A percentile compares a stretch with the other conserved stretches of the same genome.
phyloP scores from a whole-genome alignment of 1,139 yeast species.

The Spathaspora sp. region DNA sequence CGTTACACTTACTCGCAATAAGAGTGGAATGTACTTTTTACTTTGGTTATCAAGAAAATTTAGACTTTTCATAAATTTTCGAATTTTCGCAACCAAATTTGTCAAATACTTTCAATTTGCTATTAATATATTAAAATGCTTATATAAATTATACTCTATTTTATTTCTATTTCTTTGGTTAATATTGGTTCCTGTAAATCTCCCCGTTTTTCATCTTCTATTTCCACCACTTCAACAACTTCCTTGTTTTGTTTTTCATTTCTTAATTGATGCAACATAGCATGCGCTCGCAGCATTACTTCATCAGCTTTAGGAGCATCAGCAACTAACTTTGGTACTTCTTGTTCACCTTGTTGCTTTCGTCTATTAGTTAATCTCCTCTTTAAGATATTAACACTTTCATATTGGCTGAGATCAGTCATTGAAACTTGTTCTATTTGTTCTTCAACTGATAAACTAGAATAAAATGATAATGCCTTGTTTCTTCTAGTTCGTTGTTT shows the following conservation, averaged over 20 bases:
- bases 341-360: conserved; percentile 9
- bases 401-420: conserved; percentile 25
- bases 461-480: conserved; percentile 38
- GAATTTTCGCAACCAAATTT: neutral
- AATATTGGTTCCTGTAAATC: neutral
- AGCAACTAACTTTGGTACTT: neutral
- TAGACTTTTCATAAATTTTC: neutral
- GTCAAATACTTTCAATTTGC: neutral
- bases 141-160: neutral
- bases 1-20: too few relatives aligned
- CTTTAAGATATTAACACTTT: conserved; percentile 39
- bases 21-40: too few relatives aligned
- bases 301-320: conserved; percentile 22
- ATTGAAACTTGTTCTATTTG: conserved; percentile 9
- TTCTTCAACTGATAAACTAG: conserved; percentile 29
- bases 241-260: conserved; percentile 5
- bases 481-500: conserved; percentile 26
- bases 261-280: conserved; percentile 41
- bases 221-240: neutral
- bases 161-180: neutral
- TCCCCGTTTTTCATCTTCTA: neutral
- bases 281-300: conserved; percentile 39
- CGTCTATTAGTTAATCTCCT: conserved; percentile 40
- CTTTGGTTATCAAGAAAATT: too few relatives aligned
- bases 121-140: neutral